Evolutionary conservation across 345 rosid genomes (phyloP), one percentile per base, ranked within the genome.

Genomic region (Sonneratia alba): DNA sequence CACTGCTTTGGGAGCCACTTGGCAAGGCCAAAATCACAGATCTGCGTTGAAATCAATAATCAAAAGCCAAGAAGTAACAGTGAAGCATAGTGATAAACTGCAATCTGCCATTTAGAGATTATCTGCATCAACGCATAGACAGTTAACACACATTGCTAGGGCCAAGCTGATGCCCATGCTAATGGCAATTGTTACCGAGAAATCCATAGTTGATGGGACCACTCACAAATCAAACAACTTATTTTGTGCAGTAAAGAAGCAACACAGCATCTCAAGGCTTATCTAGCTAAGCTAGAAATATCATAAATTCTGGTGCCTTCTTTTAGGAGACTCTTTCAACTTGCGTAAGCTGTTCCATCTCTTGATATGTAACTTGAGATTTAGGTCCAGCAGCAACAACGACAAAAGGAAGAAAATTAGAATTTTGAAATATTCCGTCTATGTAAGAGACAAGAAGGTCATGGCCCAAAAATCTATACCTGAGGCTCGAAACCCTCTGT

Each of bases 21-120:
- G 14, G 98, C 97, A 56, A 91, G 83, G 61, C 97, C 98, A 9
- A 94, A 94, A 84, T 94, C 97, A 62, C 96, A 91, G 69, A 94
- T 94, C 96, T 90, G 80, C 61, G 73, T 65, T 11, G 71, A 63
- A 71, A 73, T 66, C 15, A 57, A 40, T 59, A 37, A 18, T 47
- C 67, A 73, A 76, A 22, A 57, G 13, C 34, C 34, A 57, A 78
- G 72, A 72, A 71, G 51, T 63, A 68, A 62, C 36, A 36, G 36
- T n/a, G 48, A 19, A 34, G 13, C 34, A 24, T 57, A n/a, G 34
- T 9, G 9, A 57, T n/a, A 57, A 57, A 22, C 32, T 57, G 34
- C 34, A 24, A 57, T 24, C 2, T 8, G 22, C 11, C 51, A 40
- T 40, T 40, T 40, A 40, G 7, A 40, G 51, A 47, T 47, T 47